Percentiles rank a stretch among this genome's conserved stretches.
phyloP scores from a whole-genome alignment of 768 basidiomycete species.

The Serendipita vermifera region DNA sequence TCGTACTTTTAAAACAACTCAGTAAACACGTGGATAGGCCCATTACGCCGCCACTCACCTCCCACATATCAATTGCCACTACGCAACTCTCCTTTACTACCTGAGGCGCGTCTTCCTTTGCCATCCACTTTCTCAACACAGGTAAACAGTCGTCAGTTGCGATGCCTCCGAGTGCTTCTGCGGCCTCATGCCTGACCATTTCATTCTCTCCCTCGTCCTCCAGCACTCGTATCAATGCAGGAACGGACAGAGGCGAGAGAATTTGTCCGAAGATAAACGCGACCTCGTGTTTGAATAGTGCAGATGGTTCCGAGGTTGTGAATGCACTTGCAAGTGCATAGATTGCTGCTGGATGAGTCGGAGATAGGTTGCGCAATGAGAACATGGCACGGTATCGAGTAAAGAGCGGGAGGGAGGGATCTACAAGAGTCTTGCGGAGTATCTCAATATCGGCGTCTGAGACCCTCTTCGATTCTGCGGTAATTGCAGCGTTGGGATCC shows the following conservation, averaged over 20 bases:
- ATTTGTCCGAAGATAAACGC: conserved; percentile 98
- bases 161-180: conserved; percentile 96
- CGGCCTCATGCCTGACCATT: conserved; percentile 98
- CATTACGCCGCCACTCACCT: conserved; percentile 36
- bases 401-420: conserved; percentile 61
- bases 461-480: conserved; percentile 32
- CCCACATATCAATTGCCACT: conserved; percentile 96
- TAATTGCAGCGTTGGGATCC: conserved; percentile 18
- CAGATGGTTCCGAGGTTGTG: conserved; percentile 17
- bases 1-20: conserved; percentile 41
- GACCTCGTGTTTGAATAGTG: conserved; percentile 72
- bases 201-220: conserved; percentile 61
- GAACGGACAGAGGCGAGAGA: conserved; percentile 76
- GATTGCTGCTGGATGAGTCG: conserved; percentile 50
- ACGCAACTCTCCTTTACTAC: conserved; percentile 95
- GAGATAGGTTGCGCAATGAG: conserved; percentile 85
- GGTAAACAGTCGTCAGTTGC: conserved; percentile 85
- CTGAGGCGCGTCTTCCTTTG: conserved; percentile 59
- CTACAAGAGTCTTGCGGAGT: conserved; percentile 51
- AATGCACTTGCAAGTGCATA: conserved; percentile 88
- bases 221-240: conserved; percentile 69
- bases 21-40: conserved; percentile 4
- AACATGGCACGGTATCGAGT: conserved; percentile 98
- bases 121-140: conserved; percentile 74
- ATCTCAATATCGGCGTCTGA: conserved; percentile 36